These are phyloP conservation scores for Exsudoporus frostii DNA, from an alignment of 768 basidiomycete species.

Conservation along the genomic window DNA sequence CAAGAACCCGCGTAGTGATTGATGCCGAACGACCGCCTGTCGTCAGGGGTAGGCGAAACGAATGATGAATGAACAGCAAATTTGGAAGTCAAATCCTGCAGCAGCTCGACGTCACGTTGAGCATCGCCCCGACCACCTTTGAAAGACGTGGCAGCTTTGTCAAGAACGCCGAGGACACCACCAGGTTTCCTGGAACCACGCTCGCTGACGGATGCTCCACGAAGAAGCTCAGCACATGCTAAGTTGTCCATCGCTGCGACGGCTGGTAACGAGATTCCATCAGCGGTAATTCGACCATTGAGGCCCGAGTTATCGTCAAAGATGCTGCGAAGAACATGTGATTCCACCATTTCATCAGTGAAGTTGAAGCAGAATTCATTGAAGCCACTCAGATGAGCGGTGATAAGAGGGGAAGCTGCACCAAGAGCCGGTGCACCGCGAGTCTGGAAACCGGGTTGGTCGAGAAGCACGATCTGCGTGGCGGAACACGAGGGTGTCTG, in stretches of 20 bases:
- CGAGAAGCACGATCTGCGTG: constrained; percentile 52
- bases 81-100: constrained; percentile 47
- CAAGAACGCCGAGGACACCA: constrained; percentile 55
- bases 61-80: constrained; percentile 55
- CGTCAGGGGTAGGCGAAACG: constrained; percentile 32
- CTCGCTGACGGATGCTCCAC: constrained; percentile 48
- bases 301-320: constrained; percentile 50
- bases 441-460: constrained; percentile 56
- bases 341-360: constrained; percentile 56
- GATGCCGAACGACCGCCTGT: constrained; percentile 48
- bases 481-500: constrained; percentile 37
- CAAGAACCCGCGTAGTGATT: constrained; percentile 58
- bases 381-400: constrained; percentile 54
- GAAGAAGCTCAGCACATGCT: constrained; percentile 54
- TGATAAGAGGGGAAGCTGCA: constrained; percentile 48
- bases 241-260: constrained; percentile 53
- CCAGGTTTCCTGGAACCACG: constrained; percentile 49
- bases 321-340: constrained; percentile 48
- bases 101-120: constrained; percentile 46
- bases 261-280: constrained; percentile 50
- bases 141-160: constrained; percentile 48
- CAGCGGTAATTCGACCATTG: constrained; percentile 44
- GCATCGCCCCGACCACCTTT: constrained; percentile 50
- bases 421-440: constrained; percentile 42
- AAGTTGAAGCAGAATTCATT: constrained; percentile 64